Percentiles rank a stretch among this genome's conserved stretches.
phyloP scores from a whole-genome alignment of 164 flowering plant species.

The Protea cynaroides region DNA sequence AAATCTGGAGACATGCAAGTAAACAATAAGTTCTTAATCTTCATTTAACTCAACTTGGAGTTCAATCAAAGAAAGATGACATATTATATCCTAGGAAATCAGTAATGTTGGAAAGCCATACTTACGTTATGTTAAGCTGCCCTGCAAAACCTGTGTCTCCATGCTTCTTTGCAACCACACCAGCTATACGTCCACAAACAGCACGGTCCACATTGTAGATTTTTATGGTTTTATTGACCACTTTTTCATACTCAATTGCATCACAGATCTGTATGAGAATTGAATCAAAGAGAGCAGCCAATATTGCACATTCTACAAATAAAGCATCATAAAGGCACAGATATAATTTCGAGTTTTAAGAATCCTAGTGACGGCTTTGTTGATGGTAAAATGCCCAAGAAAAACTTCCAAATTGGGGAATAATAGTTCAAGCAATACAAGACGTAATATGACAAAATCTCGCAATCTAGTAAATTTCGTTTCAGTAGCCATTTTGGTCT shows the following conservation, averaged over 20 bases:
- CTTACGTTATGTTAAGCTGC: slow-evolving; percentile 88
- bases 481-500: no score
- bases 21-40: background rate
- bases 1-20: slow-evolving; percentile 47
- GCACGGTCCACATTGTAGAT: slow-evolving; percentile 93
- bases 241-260: slow-evolving; percentile 85
- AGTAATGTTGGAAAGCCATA: background rate
- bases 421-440: no score
- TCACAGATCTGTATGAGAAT: slow-evolving; percentile 51
- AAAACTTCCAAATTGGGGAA: no score
- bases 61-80: background rate
- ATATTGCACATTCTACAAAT: background rate
- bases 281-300: background rate
- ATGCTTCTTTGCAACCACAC: slow-evolving; percentile 88
- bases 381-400: no score
- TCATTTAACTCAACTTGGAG: no score
- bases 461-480: no score
- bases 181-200: slow-evolving; percentile 95
- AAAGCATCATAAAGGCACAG: background rate
- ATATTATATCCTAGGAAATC: background rate
- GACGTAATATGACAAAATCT: no score
- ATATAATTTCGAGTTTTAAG: no score
- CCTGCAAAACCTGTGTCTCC: slow-evolving; percentile 99
- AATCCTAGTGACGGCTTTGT: no score
- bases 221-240: slow-evolving; percentile 55